These are phyloP conservation scores for Hippophae gyantsensis DNA, from an alignment of 306 rosid genomes.

Conservation along the genomic window DNA sequence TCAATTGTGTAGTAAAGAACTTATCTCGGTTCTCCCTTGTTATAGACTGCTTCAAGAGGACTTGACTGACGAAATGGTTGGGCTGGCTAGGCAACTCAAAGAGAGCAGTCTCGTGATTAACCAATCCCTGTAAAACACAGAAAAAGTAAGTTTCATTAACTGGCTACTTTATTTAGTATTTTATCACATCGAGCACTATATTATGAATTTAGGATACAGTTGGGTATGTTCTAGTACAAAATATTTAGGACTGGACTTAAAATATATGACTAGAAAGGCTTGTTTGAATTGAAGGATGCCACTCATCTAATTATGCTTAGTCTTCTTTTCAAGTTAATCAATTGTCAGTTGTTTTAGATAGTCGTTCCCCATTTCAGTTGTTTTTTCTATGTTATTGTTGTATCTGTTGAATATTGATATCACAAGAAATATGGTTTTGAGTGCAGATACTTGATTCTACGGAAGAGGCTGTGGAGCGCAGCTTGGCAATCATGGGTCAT, in stretches of 20 bases:
- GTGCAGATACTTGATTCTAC: slow-evolving; percentile 79
- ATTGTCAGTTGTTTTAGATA: too few species aligned
- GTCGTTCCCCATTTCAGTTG: too few species aligned
- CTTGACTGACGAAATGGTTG: slow-evolving; percentile 94
- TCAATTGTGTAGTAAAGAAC: background rate
- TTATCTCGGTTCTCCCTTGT: slow-evolving; percentile 1
- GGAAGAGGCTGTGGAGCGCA: slow-evolving; percentile 68
- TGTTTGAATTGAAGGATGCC: too few species aligned
- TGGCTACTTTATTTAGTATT: background rate
- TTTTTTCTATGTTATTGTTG: background rate
- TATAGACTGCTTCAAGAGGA: slow-evolving; percentile 81
- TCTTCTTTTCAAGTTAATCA: too few species aligned
- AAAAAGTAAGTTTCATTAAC: slow-evolving; percentile 38
- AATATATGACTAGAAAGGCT: too few species aligned
- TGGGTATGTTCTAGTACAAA: background rate
- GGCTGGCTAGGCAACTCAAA: slow-evolving; percentile 80
- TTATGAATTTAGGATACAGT: background rate
- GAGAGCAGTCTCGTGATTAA: slow-evolving; percentile 84
- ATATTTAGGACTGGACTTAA: too few species aligned
- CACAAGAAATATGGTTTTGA: slow-evolving; percentile 12
- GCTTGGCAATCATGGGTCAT: slow-evolving; percentile 83
- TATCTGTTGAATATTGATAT: background rate
- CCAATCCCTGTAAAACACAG: slow-evolving; percentile 66
- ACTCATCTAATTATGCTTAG: too few species aligned
- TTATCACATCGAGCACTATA: background rate